Evolutionary conservation across 768 basidiomycete species (phyloP), one percentile per base, ranked within the genome.

Genomic region (Hygrophoropsis aurantiaca): DNA sequence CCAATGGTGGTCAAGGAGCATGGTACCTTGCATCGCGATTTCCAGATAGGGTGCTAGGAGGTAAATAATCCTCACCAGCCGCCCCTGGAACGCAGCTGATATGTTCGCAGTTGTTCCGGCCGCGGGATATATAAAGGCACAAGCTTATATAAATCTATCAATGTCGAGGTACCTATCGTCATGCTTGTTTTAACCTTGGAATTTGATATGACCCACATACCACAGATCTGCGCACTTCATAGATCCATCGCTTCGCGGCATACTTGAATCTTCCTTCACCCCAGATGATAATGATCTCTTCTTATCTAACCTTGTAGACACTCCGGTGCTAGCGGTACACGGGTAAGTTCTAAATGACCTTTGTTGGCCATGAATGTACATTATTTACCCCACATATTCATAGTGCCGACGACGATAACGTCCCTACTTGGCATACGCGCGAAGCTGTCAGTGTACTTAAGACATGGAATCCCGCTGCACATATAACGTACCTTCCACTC

Each of bases 271-370:
- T 2, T 81, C 88, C 0, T 70, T 94, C 20, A 84, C 85, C 1
- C 81, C 87, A 3, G 92, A 93, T 52, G 90, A 94, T 65, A 92
- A 95, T 59, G 91, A 95, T 57, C 62, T 94, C 3, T 87, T 92
- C 67, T 55, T 92, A 18, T 81, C 85, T 2, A 97, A 97, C 58
- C 66, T 93, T 9, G 81, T 75, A 1, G 74, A 83, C 41, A 83
- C 73, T 0, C 84, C 85, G 0, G 68, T 90, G 1, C 70, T 93
- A 11, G 90, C 84, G 1, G 73, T 94, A 32, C 87, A 95, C 56
- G 94, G 89, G 88, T 84, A 56, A 53, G 75, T 53, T 18, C 19
- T 56, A n/a, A 39, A 21, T n/a, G 40, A 30, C 27, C 7, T 25
- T 11, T 41, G 43, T 23, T 10, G 38, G 16, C 24, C 3, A 32